phyloP scores from a whole-genome alignment of 305 asterid species.

The Fraxinus paxiana region DNA sequence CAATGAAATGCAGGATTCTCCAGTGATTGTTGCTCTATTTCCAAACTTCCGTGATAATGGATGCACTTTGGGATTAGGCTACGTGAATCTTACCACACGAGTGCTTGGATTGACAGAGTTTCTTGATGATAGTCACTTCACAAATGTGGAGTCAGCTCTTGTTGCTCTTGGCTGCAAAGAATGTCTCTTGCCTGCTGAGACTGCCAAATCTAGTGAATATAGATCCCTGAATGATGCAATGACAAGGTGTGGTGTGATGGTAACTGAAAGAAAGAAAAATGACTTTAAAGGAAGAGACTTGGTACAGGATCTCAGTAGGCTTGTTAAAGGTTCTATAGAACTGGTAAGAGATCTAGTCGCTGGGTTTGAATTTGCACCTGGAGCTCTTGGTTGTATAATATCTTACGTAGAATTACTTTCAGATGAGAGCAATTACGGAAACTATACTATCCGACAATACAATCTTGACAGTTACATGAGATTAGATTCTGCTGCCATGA shows the following conservation, averaged over 20 bases:
- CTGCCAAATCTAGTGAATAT: constrained; percentile 59
- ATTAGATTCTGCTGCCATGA: constrained; percentile 96
- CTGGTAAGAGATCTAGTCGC: constrained; percentile 73
- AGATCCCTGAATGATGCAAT: constrained; percentile 67
- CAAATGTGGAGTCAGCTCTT: constrained; percentile 83
- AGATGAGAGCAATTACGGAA: constrained; percentile 87
- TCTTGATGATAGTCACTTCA: constrained; percentile 89
- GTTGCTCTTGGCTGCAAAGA: constrained; percentile 97
- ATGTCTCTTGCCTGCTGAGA: constrained; percentile 72
- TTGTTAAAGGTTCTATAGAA: constrained; percentile 81
- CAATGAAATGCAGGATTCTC: constrained; percentile 94
- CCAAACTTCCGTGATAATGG: constrained; percentile 69
- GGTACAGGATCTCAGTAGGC: constrained; percentile 83
- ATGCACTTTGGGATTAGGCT: constrained; percentile 76
- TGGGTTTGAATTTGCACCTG: constrained; percentile 74
- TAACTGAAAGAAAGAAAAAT: constrained; percentile 73
- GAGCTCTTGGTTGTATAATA: constrained; percentile 70
- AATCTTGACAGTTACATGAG: constrained; percentile 88
- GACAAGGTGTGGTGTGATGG: constrained; percentile 86
- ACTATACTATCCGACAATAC: constrained; percentile 57
- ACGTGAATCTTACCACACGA: constrained; percentile 72
- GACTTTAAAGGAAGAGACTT: constrained; percentile 88
- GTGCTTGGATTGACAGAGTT: constrained; percentile 85
- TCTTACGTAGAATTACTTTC: constrained; percentile 79
- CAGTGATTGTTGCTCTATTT: constrained; percentile 62